Conservation (phyloP, 257 asterid species). For the Apocynum venetum region DNA sequence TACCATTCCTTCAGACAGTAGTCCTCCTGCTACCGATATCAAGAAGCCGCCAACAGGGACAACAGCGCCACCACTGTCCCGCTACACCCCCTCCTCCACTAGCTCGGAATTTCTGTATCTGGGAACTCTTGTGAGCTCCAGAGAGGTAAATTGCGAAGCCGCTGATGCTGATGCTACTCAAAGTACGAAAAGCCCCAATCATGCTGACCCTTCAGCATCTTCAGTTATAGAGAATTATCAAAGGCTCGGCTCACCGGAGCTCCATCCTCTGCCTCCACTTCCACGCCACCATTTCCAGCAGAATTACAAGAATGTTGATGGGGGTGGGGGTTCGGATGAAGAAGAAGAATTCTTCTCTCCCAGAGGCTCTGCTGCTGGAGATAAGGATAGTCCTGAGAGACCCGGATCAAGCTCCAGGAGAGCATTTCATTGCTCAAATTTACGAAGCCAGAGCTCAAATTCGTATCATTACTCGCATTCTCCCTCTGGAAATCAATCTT, state of each 20-base stretch:
- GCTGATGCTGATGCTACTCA: neutral
- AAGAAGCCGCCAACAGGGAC: constrained; percentile 41
- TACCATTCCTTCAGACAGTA: constrained; percentile 43
- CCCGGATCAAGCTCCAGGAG: constrained; percentile 17
- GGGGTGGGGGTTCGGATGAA: constrained; percentile 22
- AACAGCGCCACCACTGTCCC: constrained; percentile 32
- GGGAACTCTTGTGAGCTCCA: constrained; percentile 62
- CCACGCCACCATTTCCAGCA: constrained; percentile 59
- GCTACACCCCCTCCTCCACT: constrained; percentile 46
- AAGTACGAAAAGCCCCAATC: constrained; percentile 8
- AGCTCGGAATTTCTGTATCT: constrained; percentile 77
- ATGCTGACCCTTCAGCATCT: constrained; percentile 20
- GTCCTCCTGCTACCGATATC: constrained; percentile 18
- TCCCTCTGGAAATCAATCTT: constrained; percentile 41
- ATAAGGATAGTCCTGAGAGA: constrained; percentile 22
- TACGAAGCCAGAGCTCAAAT: constrained; percentile 31
- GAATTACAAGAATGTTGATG: constrained; percentile 16
- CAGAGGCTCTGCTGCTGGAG: constrained; percentile 47
- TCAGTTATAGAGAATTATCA: constrained; percentile 26
- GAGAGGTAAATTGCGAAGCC: constrained; percentile 31
- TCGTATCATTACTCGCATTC: constrained; percentile 26
- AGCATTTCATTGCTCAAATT: constrained; percentile 8
- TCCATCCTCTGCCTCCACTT: constrained; percentile 81
- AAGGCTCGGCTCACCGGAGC: constrained; percentile 79
- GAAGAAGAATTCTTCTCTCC: constrained; percentile 69